Evolutionary conservation across 2,329 filamentous ascomycete species (phyloP), one percentile per base, ranked within the genome.

Genomic region (Balansia obtecta): DNA sequence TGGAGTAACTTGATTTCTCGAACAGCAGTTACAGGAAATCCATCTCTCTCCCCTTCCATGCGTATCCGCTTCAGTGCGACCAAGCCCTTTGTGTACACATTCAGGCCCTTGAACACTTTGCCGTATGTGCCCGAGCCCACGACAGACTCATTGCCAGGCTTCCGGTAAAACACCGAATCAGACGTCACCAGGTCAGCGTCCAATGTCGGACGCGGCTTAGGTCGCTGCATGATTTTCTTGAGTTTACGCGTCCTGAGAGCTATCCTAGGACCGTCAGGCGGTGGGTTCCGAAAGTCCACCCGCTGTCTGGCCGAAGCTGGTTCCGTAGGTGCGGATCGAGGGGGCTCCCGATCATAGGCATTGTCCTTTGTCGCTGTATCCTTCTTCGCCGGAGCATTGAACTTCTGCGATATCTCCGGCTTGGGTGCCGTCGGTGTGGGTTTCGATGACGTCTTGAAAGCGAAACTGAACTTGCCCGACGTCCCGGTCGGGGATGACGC

Each of bases 81-180:
- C 52, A 86, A 75, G 40, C 82, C 80, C 58, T 86, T 86, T 1
- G 87, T 95, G 63, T 94, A 94, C n/a, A 93, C 87, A 61, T 95
- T 88, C 9, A 89, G 73, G n/a, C 82, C 89, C 65, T 95, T 95
- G 73, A 94, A 95, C 4, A 95, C 89, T 65, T 95, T 95, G 48
- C 88, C 93, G 60, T 96, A 97, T 0, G 91, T 97, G 11, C 91
- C 91, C 42, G 91, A 95, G 15, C 91, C 91, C 18, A 97, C 85
- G 0, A 97, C 91, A 0, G 91, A 97, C 64, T 95, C 91, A 58
- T 97, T 95, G n/a, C 91, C 91, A 1, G 90, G 90, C 63, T 96
- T 97, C 55, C 91, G 79, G 69, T 85, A 95, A 67, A 94, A 97
- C 3, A 97, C 89, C 0, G 90, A 96, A 44, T 91, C 85, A 0